These are phyloP conservation scores for Lepiota subincarnata DNA, from an alignment of 768 basidiomycete species.

Conservation along the genomic window DNA sequence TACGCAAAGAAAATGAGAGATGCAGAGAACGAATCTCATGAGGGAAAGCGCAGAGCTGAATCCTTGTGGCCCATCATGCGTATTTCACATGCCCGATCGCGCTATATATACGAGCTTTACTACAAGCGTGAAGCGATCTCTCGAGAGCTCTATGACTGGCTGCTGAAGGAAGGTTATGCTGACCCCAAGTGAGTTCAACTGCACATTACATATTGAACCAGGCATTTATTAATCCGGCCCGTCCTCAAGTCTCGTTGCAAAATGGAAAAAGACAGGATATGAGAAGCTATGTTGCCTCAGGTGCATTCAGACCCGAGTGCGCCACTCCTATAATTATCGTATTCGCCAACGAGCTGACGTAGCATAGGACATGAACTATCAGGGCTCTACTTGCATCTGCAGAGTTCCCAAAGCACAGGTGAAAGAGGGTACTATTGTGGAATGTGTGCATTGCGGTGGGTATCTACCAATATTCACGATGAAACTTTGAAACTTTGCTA, in stretches of 20 bases:
- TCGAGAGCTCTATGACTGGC: constrained; percentile 93
- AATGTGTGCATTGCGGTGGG: constrained; percentile 96
- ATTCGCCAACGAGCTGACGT: background rate
- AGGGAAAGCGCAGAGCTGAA: constrained; percentile 94
- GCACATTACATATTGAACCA: background rate
- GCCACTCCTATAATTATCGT: constrained; percentile 3
- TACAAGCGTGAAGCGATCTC: constrained; percentile 97
- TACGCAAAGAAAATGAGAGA: constrained; percentile 99
- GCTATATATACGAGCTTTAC: constrained; percentile 97
- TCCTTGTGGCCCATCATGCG: constrained; percentile 98
- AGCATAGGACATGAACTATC: constrained; percentile 94
- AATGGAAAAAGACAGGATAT: constrained; percentile 99
- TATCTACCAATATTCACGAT: constrained; percentile 16
- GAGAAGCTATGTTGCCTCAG: constrained; percentile 97
- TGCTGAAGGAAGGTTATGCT: constrained; percentile 94
- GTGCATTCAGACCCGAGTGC: constrained; percentile 90
- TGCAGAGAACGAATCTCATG: constrained; percentile 97
- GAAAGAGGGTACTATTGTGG: constrained; percentile 84
- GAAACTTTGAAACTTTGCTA: background rate
- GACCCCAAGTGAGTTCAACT: constrained; percentile 78
- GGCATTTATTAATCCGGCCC: constrained; percentile 9
- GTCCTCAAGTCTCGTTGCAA: constrained; percentile 78
- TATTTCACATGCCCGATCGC: constrained; percentile 91
- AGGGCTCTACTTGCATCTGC: constrained; percentile 97
- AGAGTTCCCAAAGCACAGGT: constrained; percentile 94